These are phyloP conservation scores for Chlorella sp. DNA, from an alignment of 139 green algal species.

Conservation along the genomic window DNA sequence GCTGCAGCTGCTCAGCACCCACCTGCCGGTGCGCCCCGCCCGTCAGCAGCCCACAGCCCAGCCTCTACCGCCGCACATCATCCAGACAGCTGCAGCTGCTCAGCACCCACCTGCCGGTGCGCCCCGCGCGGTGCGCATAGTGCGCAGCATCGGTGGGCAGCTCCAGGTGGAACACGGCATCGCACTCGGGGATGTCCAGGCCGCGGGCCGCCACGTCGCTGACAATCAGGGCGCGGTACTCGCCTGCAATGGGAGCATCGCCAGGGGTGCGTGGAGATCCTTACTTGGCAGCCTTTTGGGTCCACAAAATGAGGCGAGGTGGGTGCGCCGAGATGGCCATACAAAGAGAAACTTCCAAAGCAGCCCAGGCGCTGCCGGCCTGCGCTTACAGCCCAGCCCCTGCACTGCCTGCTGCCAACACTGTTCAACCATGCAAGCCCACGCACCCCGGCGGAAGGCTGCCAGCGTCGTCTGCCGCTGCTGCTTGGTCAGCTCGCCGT, in stretches of 20 bases:
- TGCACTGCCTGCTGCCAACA: too few relatives aligned
- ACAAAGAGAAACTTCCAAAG: too few relatives aligned
- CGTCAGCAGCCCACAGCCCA: neutral
- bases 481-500: constrained; percentile 88
- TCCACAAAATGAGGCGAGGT: too few relatives aligned
- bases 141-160: constrained; percentile 83
- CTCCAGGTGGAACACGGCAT: constrained; percentile 94
- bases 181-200: constrained; percentile 89
- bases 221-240: constrained; percentile 84
- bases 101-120: constrained; percentile 71
- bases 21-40: constrained; percentile 63
- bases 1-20: too few relatives aligned
- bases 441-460: constrained; percentile 62
- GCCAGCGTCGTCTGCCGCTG: constrained; percentile 74
- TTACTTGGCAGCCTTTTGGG: too few relatives aligned
- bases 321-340: too few relatives aligned
- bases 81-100: too few relatives aligned
- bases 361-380: too few relatives aligned
- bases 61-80: too few relatives aligned
- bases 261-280: too few relatives aligned
- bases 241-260: constrained; percentile 54
- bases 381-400: too few relatives aligned
- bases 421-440: neutral
- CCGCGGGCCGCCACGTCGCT: constrained; percentile 93
- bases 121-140: constrained; percentile 91